These are phyloP conservation scores for Tympanopsis confertula DNA, from an alignment of 2,329 filamentous ascomycete genomes.

Conservation along the genomic window DNA sequence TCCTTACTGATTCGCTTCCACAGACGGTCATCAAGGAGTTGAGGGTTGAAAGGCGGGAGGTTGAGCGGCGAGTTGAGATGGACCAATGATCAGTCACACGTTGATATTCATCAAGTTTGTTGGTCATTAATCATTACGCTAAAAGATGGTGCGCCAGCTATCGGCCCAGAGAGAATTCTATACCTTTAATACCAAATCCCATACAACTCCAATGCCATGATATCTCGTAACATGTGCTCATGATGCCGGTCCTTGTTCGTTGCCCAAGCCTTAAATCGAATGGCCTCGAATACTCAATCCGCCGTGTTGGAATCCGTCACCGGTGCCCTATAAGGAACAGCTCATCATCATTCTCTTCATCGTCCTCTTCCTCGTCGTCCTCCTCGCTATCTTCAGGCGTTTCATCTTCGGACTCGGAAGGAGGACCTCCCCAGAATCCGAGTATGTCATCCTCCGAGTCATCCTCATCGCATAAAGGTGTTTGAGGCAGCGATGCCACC, in stretches of 20 bases:
- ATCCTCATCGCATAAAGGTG: conserved; percentile 17
- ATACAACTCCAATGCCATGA: too few relatives aligned
- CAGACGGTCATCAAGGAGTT: conserved; percentile 50
- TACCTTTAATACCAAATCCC: too few relatives aligned
- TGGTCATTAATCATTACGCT: too few relatives aligned
- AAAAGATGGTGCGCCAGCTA: too few relatives aligned
- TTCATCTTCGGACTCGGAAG: conserved; percentile 23
- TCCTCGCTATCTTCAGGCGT: conserved; percentile 14
- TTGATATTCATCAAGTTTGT: too few relatives aligned
- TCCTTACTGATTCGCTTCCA: conserved; percentile 1
- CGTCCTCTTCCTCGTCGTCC: conserved; percentile 19
- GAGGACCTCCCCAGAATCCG: conserved; percentile 40
- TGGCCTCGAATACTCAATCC: too few relatives aligned
- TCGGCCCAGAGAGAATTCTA: too few relatives aligned
- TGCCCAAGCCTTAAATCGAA: too few relatives aligned
- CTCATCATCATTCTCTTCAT: conserved; percentile 18
- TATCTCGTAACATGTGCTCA: too few relatives aligned
- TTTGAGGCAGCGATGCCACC: conserved; percentile 7
- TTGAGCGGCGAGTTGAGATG: conserved; percentile 25
- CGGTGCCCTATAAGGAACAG: conserved; percentile 18
- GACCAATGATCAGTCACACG: conserved; percentile 13
- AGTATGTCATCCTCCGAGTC: conserved; percentile 45
- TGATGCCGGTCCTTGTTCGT: too few relatives aligned
- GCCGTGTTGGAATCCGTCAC: too few relatives aligned
- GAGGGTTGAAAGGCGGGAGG: conserved; percentile 40